Percentiles rank a stretch among this genome's conserved stretches.
phyloP scores from a whole-genome alignment of 495 filamentous ascomycete genomes.

The Penicillium waksmanii region DNA sequence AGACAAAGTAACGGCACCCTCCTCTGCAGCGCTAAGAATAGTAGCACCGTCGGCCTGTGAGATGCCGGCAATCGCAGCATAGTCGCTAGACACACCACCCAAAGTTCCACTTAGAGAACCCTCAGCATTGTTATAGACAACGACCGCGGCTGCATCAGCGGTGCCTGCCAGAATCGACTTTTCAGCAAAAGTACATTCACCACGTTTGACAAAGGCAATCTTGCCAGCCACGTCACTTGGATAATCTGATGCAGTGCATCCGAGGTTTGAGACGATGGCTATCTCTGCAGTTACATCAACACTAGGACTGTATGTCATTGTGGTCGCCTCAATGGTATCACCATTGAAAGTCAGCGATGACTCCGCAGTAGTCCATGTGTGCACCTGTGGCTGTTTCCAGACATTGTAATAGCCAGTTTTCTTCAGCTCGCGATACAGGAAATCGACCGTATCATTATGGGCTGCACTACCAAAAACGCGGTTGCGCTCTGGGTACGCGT shows the following conservation, averaged over 20 bases:
- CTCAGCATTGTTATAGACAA: slow-evolving; percentile 69
- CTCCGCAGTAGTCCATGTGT: slow-evolving; percentile 36
- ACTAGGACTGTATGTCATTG: slow-evolving; percentile 52
- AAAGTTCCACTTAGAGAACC: slow-evolving; percentile 60
- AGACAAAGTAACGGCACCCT: slow-evolving; percentile 35
- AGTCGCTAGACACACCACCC: slow-evolving; percentile 48
- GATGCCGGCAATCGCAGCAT: slow-evolving; percentile 59
- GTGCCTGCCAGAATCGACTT: slow-evolving; percentile 63
- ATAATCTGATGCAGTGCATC: slow-evolving; percentile 61
- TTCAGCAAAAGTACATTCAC: slow-evolving; percentile 61
- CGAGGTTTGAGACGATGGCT: slow-evolving; percentile 55
- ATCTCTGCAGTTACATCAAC: slow-evolving; percentile 51
- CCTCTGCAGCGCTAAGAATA: slow-evolving; percentile 44
- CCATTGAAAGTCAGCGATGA: slow-evolving; percentile 35
- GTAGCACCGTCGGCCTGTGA: slow-evolving; percentile 52
- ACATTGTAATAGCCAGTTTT: slow-evolving; percentile 62
- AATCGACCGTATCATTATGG: slow-evolving; percentile 68
- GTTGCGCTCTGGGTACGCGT: slow-evolving; percentile 49
- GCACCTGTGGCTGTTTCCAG: slow-evolving; percentile 59
- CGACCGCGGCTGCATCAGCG: slow-evolving; percentile 59
- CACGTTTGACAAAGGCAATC: slow-evolving; percentile 66
- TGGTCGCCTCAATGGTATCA: slow-evolving; percentile 23
- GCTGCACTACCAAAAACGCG: slow-evolving; percentile 63
- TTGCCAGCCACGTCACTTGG: slow-evolving; percentile 55
- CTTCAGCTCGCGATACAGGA: slow-evolving; percentile 56